Evolutionary conservation across 2,329 filamentous ascomycete species (phyloP).

Genomic region (Fusarium decemcellulare): DNA sequence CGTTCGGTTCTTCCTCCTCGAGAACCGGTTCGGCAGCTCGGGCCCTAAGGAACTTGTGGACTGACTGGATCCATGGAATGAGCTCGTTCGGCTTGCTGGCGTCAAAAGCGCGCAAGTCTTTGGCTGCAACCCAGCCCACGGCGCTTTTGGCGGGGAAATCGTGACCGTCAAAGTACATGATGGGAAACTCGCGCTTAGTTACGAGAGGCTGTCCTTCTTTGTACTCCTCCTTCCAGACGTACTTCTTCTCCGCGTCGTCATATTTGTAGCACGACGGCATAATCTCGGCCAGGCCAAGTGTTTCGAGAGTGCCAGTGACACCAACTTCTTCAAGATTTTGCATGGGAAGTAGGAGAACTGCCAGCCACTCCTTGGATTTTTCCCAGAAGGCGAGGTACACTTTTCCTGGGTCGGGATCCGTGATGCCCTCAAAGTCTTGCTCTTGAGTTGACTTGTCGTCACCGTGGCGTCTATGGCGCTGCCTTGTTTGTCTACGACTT

Average conservation of each 20-base stretch:
- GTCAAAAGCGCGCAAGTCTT: not conserved
- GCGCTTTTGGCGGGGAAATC: conserved; percentile 36
- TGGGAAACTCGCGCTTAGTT: conserved; percentile 31
- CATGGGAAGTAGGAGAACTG: conserved; percentile 8
- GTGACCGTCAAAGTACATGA: conserved; percentile 40
- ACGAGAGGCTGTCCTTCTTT: conserved; percentile 15
- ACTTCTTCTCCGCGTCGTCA: not conserved
- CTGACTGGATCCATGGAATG: conserved; percentile 12
- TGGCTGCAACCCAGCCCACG: conserved; percentile 35
- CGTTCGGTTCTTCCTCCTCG: no score
- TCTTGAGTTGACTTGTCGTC: not conserved
- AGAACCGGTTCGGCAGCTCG: not conserved
- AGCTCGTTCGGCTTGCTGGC: not conserved
- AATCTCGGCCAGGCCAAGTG: not conserved
- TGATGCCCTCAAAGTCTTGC: conserved; percentile 9
- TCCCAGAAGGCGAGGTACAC: conserved; percentile 8
- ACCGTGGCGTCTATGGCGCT: not conserved
- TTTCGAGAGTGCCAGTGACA: not conserved
- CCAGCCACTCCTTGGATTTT: conserved; percentile 9
- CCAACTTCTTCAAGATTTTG: not conserved
- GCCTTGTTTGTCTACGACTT: not conserved
- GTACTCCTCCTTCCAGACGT: conserved; percentile 27
- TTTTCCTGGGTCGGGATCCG: not conserved
- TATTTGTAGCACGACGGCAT: conserved; percentile 14
- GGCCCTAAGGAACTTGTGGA: conserved; percentile 11